These are phyloP conservation scores for Priceomyces haplophilus DNA, from an alignment of 805 yeast genomes.

Conservation along the genomic window DNA sequence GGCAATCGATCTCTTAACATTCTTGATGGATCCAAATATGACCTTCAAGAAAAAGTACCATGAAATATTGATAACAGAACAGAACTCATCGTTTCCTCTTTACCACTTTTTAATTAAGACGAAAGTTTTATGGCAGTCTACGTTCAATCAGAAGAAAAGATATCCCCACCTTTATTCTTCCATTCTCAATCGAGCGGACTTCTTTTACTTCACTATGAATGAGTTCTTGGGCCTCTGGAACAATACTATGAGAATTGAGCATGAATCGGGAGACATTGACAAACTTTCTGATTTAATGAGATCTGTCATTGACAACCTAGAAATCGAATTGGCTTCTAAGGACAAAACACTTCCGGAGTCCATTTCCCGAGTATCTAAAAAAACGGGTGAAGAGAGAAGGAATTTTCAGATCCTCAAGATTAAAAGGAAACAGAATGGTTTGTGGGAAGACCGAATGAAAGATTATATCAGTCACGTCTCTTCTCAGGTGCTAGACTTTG, in stretches of 20 bases:
- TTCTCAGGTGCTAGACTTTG: slow-evolving; percentile 64
- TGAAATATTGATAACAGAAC: slow-evolving; percentile 62
- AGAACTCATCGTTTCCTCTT: slow-evolving; percentile 50
- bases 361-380: slow-evolving; percentile 36
- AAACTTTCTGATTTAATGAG: slow-evolving; percentile 46
- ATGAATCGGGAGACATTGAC: slow-evolving; percentile 47
- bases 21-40: slow-evolving; percentile 55
- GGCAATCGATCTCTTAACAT: slow-evolving; percentile 52
- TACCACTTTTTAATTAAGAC: slow-evolving; percentile 34
- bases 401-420: slow-evolving; percentile 48
- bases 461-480: slow-evolving; percentile 50
- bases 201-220: slow-evolving; percentile 56
- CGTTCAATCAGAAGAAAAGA: slow-evolving; percentile 24
- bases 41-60: slow-evolving; percentile 59
- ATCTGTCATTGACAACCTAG: slow-evolving; percentile 27
- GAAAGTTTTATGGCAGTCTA: slow-evolving; percentile 35
- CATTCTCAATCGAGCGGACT: slow-evolving; percentile 49
- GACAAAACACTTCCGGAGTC: slow-evolving; percentile 42
- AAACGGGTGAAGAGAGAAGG: slow-evolving; percentile 51
- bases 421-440: slow-evolving; percentile 30
- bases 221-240: slow-evolving; percentile 64
- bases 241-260: slow-evolving; percentile 50
- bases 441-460: slow-evolving; percentile 46
- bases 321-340: slow-evolving; percentile 18
- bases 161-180: slow-evolving; percentile 40